Conservation (phyloP, 768 basidiomycete genomes). For the Mycena olivaceomarginata region DNA sequence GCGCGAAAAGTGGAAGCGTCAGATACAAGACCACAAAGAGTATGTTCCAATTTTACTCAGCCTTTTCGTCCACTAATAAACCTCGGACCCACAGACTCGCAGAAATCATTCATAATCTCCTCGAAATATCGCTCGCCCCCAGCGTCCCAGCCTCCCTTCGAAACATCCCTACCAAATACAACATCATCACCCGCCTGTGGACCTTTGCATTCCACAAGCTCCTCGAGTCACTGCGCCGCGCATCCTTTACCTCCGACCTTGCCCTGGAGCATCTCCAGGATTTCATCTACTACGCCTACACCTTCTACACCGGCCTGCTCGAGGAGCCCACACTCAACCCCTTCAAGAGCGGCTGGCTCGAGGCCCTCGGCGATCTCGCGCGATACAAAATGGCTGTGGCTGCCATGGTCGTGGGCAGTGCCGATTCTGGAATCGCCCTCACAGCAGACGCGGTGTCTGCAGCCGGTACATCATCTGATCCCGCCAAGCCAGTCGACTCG, state of each 20-base stretch:
- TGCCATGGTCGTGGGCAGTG: slow-evolving; percentile 79
- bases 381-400: slow-evolving; percentile 97
- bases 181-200: slow-evolving; percentile 96
- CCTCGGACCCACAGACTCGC: slow-evolving; percentile 79
- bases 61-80: slow-evolving; percentile 37
- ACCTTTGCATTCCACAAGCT: slow-evolving; percentile 92
- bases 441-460: slow-evolving; percentile 75
- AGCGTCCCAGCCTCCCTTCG: slow-evolving; percentile 92
- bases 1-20: slow-evolving; percentile 84
- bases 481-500: slow-evolving; percentile 25
- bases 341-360: slow-evolving; percentile 93
- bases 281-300: slow-evolving; percentile 96
- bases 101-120: slow-evolving; percentile 92
- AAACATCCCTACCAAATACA: slow-evolving; percentile 94
- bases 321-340: slow-evolving; percentile 84
- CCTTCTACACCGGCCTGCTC: slow-evolving; percentile 92
- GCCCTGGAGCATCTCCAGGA: slow-evolving; percentile 96
- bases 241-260: slow-evolving; percentile 79
- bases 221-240: slow-evolving; percentile 92
- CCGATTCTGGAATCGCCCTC: slow-evolving; percentile 64
- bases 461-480: slow-evolving; percentile 57
- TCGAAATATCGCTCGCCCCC: slow-evolving; percentile 90
- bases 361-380: slow-evolving; percentile 97
- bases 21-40: slow-evolving; percentile 90
- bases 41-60: slow-evolving; percentile 60